Percentiles rank a stretch among this genome's conserved stretches.
These are phyloP conservation scores for Botryotinia calthae DNA, from an alignment of 2,329 filamentous ascomycete genomes.

Conservation along the genomic window DNA sequence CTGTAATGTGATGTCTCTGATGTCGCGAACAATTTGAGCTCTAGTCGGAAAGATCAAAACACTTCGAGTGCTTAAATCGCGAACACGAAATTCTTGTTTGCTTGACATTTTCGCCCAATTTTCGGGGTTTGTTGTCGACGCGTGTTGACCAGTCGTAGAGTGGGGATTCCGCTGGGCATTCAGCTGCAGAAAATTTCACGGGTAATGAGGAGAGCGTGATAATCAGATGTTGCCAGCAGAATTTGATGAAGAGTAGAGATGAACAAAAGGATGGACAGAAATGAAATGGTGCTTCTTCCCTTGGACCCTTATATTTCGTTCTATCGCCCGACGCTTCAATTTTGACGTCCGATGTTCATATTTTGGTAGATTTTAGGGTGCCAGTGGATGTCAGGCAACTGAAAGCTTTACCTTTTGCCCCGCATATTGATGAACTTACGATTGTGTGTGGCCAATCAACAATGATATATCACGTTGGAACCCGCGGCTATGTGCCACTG, in stretches of 20 bases:
- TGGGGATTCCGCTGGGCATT: neutral
- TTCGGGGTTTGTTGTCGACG: neutral
- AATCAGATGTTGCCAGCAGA: neutral
- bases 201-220: neutral
- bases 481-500: slow-evolving; percentile 6
- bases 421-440: neutral
- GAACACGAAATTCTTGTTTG: slow-evolving; percentile 52
- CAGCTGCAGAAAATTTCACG: neutral
- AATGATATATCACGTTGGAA: slow-evolving; percentile 4
- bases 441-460: neutral
- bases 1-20: slow-evolving; percentile 51
- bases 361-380: neutral
- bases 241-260: neutral
- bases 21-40: slow-evolving; percentile 59
- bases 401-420: slow-evolving; percentile 7
- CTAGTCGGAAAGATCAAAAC: slow-evolving; percentile 62
- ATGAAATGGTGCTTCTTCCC: neutral
- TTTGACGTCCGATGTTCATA: slow-evolving; percentile 11
- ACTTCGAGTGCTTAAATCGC: slow-evolving; percentile 56
- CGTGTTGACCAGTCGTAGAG: neutral
- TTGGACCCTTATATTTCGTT: slow-evolving; percentile 1
- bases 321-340: neutral
- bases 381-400: slow-evolving; percentile 11
- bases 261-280: neutral
- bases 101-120: slow-evolving; percentile 12